These are phyloP conservation scores for Lepraria neglecta DNA, from an alignment of 495 filamentous ascomycete genomes.

Conservation along the genomic window DNA sequence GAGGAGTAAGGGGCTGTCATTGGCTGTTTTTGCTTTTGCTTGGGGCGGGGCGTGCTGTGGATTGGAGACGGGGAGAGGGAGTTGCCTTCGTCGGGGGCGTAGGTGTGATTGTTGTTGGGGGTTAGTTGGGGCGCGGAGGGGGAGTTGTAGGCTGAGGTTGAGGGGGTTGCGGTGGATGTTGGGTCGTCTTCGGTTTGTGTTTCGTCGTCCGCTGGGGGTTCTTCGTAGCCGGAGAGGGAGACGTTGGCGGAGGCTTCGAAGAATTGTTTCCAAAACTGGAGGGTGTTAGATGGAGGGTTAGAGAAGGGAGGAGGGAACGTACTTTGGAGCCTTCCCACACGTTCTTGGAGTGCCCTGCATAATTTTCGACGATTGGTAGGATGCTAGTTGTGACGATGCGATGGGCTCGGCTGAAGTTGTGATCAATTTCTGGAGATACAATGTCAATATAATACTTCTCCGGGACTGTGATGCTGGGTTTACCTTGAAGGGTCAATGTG, in stretches of 20 bases:
- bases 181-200: constrained; percentile 39
- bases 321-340: constrained; percentile 98
- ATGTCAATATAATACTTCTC: constrained; percentile 15
- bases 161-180: constrained; percentile 44
- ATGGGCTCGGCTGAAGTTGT: constrained; percentile 95
- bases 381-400: constrained; percentile 93
- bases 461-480: constrained; percentile 13
- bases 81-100: constrained; percentile 41
- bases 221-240: constrained; percentile 92
- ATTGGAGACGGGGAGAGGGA: constrained; percentile 50
- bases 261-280: constrained; percentile 97
- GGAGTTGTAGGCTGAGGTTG: constrained; percentile 35
- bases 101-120: constrained; percentile 30
- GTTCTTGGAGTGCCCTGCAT: constrained; percentile 83
- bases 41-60: constrained; percentile 46
- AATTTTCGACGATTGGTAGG: constrained; percentile 90
- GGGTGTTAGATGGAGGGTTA: background rate
- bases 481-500: constrained; percentile 90
- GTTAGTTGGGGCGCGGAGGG: constrained; percentile 47
- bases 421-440: constrained; percentile 72
- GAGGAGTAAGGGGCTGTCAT: constrained; percentile 58
- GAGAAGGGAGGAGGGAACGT: background rate
- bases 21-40: constrained; percentile 39
- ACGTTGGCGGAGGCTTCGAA: constrained; percentile 98
- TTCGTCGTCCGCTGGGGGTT: constrained; percentile 49